Percentiles rank a stretch among this genome's conserved stretches.
Conservation (phyloP, 495 filamentous ascomycete species). For the Wilcoxina mikolae region DNA sequence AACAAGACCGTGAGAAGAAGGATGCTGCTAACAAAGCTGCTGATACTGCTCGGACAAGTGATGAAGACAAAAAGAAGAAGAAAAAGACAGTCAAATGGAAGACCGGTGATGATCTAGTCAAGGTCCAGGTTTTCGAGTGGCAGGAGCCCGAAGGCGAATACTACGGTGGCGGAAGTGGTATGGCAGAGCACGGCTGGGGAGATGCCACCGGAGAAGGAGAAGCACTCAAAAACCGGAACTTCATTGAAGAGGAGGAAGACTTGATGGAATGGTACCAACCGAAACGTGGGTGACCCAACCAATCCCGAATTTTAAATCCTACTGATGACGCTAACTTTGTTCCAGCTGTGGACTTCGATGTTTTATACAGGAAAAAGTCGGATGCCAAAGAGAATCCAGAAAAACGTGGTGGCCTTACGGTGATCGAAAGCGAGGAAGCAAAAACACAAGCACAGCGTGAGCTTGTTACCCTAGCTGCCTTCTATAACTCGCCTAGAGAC, state of each 20-base stretch:
- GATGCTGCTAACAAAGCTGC: conserved; percentile 18
- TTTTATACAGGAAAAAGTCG: conserved; percentile 17
- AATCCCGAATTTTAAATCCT: no score
- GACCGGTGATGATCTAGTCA: conserved; percentile 25
- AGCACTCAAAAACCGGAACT: conserved; percentile 27
- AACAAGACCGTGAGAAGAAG: conserved; percentile 17
- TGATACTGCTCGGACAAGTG: conserved; percentile 15
- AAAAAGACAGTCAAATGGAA: conserved; percentile 30
- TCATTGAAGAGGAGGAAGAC: conserved; percentile 29
- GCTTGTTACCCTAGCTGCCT: conserved; percentile 20
- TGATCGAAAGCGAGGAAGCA: conserved; percentile 22
- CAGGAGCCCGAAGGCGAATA: conserved; percentile 29
- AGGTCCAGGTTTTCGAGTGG: conserved; percentile 28
- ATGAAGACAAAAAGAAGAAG: conserved; percentile 29
- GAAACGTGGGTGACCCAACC: conserved; percentile 13
- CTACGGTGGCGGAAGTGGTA: conserved; percentile 27
- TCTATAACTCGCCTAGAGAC: conserved; percentile 23
- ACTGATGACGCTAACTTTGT: conserved; percentile 3
- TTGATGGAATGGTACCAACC: conserved; percentile 28
- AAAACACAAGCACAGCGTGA: conserved; percentile 26
- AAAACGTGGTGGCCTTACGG: conserved; percentile 23
- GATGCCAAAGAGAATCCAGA: conserved; percentile 17
- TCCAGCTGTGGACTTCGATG: conserved; percentile 25
- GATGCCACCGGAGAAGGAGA: conserved; percentile 27
- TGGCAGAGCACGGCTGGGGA: conserved; percentile 24